These are phyloP conservation scores for Coemansia sp. DNA, from an alignment of 192 early-diverging fungal species.

Conservation along the genomic window DNA sequence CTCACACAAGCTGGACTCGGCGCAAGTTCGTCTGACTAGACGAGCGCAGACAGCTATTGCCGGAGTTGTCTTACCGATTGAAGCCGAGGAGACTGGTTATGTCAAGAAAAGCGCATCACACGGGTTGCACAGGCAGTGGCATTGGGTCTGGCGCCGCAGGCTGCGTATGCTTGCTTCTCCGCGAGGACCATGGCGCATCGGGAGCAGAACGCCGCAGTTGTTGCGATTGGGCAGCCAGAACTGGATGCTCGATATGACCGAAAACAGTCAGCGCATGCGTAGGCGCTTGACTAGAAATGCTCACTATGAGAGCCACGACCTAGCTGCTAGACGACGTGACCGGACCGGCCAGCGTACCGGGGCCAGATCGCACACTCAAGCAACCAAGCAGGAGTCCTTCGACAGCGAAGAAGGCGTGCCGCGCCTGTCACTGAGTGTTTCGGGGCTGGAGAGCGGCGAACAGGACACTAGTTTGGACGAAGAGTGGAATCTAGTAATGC, in stretches of 20 bases:
- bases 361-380: neutral
- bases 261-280: conserved; percentile 47
- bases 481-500: conserved; percentile 45
- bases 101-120: conserved; percentile 18
- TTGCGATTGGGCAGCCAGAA: conserved; percentile 11
- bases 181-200: conserved; percentile 34
- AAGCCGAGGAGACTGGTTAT: conserved; percentile 26
- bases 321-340: conserved; percentile 41
- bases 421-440: conserved; percentile 35
- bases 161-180: conserved; percentile 28
- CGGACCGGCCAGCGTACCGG: conserved; percentile 20
- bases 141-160: conserved; percentile 32
- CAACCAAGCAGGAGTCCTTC: conserved; percentile 2
- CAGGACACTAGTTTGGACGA: conserved; percentile 21
- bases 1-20: conserved; percentile 19
- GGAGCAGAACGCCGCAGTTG: neutral
- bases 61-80: conserved; percentile 30
- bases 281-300: conserved; percentile 25
- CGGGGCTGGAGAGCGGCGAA: conserved; percentile 10
- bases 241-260: conserved; percentile 44
- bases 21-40: conserved; percentile 28
- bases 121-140: conserved; percentile 25
- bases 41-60: conserved; percentile 35
- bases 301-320: conserved; percentile 27
- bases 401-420: conserved; percentile 29